phyloP scores from a whole-genome alignment of 2,329 filamentous ascomycete species.

The Colletotrichum karsti region DNA sequence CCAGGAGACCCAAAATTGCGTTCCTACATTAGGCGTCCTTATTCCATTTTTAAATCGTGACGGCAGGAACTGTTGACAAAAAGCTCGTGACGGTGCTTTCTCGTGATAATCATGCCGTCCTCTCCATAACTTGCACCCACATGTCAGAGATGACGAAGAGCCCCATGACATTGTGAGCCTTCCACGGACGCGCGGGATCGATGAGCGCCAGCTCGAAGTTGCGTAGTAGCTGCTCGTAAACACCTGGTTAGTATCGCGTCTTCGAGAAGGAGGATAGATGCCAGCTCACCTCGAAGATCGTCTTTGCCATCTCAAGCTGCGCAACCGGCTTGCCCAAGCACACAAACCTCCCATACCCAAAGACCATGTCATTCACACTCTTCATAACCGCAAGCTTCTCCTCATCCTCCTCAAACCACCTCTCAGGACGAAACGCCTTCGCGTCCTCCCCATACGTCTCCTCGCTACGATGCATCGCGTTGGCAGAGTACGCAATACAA shows the following conservation, averaged over 20 bases:
- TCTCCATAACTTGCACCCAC: conserved; percentile 41
- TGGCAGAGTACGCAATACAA: conserved; percentile 67
- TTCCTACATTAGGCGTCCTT: no score
- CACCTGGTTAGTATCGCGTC: background rate
- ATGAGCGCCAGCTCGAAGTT: conserved; percentile 39
- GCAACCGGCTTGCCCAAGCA: conserved; percentile 28
- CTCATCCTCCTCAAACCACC: conserved; percentile 58
- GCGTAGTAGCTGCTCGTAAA: conserved; percentile 34
- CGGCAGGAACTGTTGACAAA: no score
- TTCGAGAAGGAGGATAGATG: background rate
- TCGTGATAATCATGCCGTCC: background rate
- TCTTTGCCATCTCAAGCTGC: conserved; percentile 19
- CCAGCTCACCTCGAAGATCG: conserved; percentile 45
- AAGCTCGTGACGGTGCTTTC: no score
- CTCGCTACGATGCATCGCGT: conserved; percentile 66
- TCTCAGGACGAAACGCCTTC: conserved; percentile 64
- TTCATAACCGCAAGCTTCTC: conserved; percentile 16
- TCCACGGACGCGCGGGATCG: conserved; percentile 37
- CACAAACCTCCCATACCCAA: conserved; percentile 25
- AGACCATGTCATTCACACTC: conserved; percentile 19
- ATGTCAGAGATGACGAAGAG: conserved; percentile 41
- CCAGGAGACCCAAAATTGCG: no score
- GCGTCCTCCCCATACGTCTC: conserved; percentile 66
- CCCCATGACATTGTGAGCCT: conserved; percentile 35
- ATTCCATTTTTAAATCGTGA: no score